Conservation (phyloP, 2,329 filamentous ascomycete genomes). For the Colletotrichum musicola region DNA sequence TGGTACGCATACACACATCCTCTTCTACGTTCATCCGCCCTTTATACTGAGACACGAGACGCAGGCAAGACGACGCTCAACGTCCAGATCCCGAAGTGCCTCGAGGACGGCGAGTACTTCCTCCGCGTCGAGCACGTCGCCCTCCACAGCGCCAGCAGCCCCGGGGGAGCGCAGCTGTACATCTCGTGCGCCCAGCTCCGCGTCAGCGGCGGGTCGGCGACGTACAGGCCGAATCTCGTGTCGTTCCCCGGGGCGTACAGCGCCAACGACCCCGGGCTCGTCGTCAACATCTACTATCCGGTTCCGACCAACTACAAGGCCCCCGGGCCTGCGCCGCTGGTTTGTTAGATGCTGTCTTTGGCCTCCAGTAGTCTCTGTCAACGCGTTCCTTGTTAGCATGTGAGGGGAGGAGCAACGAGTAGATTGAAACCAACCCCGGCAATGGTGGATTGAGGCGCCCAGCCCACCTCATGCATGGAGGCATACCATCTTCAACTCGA, state of each 20-base stretch:
- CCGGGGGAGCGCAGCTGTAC: slow-evolving; percentile 61
- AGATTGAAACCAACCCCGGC: too few relatives aligned
- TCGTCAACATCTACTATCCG: slow-evolving; percentile 59
- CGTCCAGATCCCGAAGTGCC: slow-evolving; percentile 57
- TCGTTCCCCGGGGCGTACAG: slow-evolving; percentile 58
- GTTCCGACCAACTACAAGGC: slow-evolving; percentile 53
- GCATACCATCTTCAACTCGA: too few relatives aligned
- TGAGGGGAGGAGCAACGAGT: too few relatives aligned
- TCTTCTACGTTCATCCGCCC: not conserved
- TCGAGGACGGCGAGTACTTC: slow-evolving; percentile 63
- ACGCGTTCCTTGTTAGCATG: too few relatives aligned
- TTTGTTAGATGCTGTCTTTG: slow-evolving; percentile 29
- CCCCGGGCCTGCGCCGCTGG: slow-evolving; percentile 38
- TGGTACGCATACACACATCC: slow-evolving; percentile 41
- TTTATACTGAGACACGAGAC: not conserved
- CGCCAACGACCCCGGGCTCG: slow-evolving; percentile 55
- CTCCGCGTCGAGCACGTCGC: slow-evolving; percentile 63
- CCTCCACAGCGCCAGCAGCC: slow-evolving; percentile 56
- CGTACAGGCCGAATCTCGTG: slow-evolving; percentile 52
- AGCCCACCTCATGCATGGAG: too few relatives aligned
- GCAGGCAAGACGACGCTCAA: slow-evolving; percentile 49
- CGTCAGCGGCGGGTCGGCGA: slow-evolving; percentile 57
- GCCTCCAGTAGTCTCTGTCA: too few relatives aligned
- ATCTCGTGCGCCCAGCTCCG: slow-evolving; percentile 57
- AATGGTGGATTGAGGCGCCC: too few relatives aligned